phyloP scores from a whole-genome alignment of 208 protist genomes.

The Leishmania amazonensis region DNA sequence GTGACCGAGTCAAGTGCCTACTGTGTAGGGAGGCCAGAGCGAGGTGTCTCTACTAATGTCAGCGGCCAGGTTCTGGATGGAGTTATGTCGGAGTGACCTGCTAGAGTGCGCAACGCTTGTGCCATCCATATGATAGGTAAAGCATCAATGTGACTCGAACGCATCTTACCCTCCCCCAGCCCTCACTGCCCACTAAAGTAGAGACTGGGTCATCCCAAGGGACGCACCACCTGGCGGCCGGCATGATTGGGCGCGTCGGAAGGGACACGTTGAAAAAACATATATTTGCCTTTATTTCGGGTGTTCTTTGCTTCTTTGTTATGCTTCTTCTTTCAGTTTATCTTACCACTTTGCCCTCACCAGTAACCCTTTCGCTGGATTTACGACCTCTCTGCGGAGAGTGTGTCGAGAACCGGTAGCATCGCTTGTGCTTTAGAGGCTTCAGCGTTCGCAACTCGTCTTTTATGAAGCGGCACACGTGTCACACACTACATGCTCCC shows the following conservation, averaged over 20 bases:
- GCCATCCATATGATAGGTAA: not conserved
- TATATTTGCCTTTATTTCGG: not conserved
- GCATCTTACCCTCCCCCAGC: not conserved
- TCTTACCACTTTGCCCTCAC: not conserved
- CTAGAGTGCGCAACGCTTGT: not conserved
- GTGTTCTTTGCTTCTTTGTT: not conserved
- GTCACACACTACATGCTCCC: not conserved
- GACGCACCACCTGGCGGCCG: not conserved
- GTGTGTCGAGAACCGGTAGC: not conserved
- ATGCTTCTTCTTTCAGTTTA: not conserved
- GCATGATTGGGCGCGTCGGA: not conserved
- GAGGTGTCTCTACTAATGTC: not conserved
- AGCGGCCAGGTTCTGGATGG: not conserved
- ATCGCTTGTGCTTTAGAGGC: not conserved
- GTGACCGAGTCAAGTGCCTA: not conserved
- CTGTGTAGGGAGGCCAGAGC: not conserved
- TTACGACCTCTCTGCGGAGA: not conserved
- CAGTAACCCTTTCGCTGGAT: not conserved
- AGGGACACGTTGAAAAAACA: not conserved
- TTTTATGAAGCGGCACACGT: not conserved
- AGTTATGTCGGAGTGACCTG: not conserved
- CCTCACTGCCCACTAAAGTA: not conserved
- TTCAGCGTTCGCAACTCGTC: not conserved
- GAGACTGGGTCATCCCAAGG: not conserved
- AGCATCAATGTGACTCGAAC: not conserved